Evolutionary conservation across 768 basidiomycete genomes (phyloP).

Genomic region (Naganishia antarctica): DNA sequence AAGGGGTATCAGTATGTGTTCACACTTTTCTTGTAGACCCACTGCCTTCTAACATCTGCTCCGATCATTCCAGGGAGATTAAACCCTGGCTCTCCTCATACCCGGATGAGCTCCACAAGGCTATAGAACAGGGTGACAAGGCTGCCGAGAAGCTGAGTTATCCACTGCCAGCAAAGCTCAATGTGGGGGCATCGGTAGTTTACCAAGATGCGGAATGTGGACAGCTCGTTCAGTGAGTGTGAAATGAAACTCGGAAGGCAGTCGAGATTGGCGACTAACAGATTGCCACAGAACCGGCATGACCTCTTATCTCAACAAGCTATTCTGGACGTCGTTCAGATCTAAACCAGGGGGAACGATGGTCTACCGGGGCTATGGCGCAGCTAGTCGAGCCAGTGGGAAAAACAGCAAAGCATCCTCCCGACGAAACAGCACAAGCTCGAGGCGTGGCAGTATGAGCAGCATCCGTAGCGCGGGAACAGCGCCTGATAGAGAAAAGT

Average conservation of each 20-base stretch:
- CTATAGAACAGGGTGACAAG: slow-evolving; percentile 46
- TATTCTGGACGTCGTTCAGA: slow-evolving; percentile 46
- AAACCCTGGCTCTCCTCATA: slow-evolving; percentile 51
- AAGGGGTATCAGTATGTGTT: slow-evolving; percentile 46
- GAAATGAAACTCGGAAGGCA: not conserved
- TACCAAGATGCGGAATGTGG: slow-evolving; percentile 51
- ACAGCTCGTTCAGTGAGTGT: slow-evolving; percentile 48
- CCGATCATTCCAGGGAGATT: slow-evolving; percentile 36
- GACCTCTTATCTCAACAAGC: slow-evolving; percentile 42
- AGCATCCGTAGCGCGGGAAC: slow-evolving; percentile 26
- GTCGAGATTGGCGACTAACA: not conserved
- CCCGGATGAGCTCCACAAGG: slow-evolving; percentile 50
- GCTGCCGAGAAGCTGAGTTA: slow-evolving; percentile 52
- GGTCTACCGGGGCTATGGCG: slow-evolving; percentile 50
- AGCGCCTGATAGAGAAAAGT: slow-evolving; percentile 7
- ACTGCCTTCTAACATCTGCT: not conserved
- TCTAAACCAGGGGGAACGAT: slow-evolving; percentile 46
- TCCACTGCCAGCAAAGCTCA: slow-evolving; percentile 40
- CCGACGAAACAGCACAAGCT: slow-evolving; percentile 23
- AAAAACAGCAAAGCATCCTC: slow-evolving; percentile 25
- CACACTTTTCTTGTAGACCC: not conserved
- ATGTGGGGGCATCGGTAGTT: slow-evolving; percentile 33
- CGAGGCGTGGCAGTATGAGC: slow-evolving; percentile 38
- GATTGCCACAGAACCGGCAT: slow-evolving; percentile 34
- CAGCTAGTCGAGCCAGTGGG: slow-evolving; percentile 35